Conservation (phyloP, 768 basidiomycete species). For the Phanerochaete sordida region DNA sequence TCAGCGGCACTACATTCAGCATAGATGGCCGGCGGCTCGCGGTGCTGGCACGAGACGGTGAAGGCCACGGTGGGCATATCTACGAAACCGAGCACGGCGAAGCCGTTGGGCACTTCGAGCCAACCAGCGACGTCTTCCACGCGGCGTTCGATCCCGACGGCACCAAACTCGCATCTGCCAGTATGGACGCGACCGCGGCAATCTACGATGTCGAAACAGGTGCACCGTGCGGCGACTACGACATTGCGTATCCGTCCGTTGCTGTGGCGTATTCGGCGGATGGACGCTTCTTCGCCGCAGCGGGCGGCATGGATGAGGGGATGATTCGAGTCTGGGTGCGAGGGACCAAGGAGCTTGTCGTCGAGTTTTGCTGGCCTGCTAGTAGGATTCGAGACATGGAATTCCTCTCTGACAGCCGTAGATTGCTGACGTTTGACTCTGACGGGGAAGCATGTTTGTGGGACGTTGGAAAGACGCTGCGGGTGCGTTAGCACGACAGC, state of each 20-base stretch:
- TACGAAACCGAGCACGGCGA: slow-evolving; percentile 21
- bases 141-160: slow-evolving; percentile 43
- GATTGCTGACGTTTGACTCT: slow-evolving; percentile 39
- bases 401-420: slow-evolving; percentile 39
- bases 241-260: neutral
- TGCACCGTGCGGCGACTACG: slow-evolving; percentile 1
- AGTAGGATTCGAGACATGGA: slow-evolving; percentile 1
- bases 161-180: slow-evolving; percentile 36
- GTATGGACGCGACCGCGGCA: slow-evolving; percentile 27
- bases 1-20: slow-evolving; percentile 13
- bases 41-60: slow-evolving; percentile 11
- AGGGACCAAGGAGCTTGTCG: no score
- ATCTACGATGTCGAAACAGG: slow-evolving; percentile 15
- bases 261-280: slow-evolving; percentile 9
- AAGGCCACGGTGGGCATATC: slow-evolving; percentile 15
- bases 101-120: neutral
- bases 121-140: slow-evolving; percentile 23
- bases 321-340: slow-evolving; percentile 14
- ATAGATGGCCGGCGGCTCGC: slow-evolving; percentile 14
- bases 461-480: slow-evolving; percentile 2
- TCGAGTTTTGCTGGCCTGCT: no score
- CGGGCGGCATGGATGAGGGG: slow-evolving; percentile 13
- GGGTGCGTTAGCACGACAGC: neutral
- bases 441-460: slow-evolving; percentile 26
- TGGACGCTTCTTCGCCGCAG: slow-evolving; percentile 17